Conservation (phyloP, 1,284 basidiomycete genomes). For the Microbotryum violaceum region DNA sequence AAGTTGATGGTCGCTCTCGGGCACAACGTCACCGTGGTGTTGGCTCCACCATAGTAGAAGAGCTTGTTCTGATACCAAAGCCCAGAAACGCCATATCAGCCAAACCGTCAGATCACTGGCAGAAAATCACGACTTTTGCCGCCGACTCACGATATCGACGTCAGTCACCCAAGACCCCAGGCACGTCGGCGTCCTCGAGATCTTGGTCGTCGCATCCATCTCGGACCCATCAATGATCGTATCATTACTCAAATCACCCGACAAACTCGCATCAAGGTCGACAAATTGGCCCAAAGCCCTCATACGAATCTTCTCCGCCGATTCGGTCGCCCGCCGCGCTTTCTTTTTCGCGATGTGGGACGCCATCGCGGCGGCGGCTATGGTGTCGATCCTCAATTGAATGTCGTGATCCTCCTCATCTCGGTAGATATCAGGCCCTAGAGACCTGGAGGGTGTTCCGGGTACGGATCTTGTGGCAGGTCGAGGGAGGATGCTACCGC, state of each 20-base stretch:
- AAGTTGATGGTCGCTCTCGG: slow-evolving; percentile 43
- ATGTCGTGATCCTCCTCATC: neutral
- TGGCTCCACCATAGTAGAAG: slow-evolving; percentile 37
- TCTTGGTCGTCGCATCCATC: neutral
- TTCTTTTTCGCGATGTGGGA: slow-evolving; percentile 2
- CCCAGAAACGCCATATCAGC: neutral
- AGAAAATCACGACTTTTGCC: no score
- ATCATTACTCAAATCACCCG: neutral
- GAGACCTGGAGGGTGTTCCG: no score
- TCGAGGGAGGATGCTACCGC: no score
- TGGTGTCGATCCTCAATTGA: slow-evolving; percentile 2
- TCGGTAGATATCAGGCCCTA: no score
- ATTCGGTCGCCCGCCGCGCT: neutral
- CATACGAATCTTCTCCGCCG: neutral
- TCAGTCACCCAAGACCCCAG: neutral
- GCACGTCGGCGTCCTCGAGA: slow-evolving; percentile 3
- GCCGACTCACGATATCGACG: neutral
- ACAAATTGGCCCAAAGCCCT: neutral
- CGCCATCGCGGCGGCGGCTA: slow-evolving; percentile 14
- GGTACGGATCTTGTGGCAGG: no score
- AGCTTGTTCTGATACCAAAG: slow-evolving; percentile 6
- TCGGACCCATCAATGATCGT: neutral
- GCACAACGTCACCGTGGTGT: slow-evolving; percentile 45
- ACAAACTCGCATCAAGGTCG: no score
- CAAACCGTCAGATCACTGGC: no score